Evolutionary conservation across 2,329 filamentous ascomycete species (phyloP).

Genomic region (Diaporthe sp.): DNA sequence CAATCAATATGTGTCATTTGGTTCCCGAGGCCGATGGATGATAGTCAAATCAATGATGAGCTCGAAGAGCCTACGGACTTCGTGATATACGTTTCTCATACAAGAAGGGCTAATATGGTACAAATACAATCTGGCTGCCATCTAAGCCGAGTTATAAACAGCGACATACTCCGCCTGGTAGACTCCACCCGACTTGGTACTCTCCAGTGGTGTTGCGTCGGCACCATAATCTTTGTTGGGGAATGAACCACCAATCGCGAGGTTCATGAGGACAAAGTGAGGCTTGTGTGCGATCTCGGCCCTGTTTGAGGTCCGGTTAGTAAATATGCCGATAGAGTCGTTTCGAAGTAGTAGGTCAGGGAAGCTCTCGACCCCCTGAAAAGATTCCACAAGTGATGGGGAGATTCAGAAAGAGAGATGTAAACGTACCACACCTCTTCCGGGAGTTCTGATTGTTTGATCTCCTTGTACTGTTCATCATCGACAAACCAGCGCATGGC

Average conservation of each 20-base stretch:
- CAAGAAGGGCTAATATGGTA: not conserved
- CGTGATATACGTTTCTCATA: not conserved
- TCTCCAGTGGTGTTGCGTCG: constrained; percentile 15
- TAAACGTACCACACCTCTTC: constrained; percentile 6
- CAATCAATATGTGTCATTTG: not conserved
- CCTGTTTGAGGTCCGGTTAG: not conserved
- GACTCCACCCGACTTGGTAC: not conserved
- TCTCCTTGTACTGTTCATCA: constrained; percentile 12
- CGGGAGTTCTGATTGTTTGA: constrained; percentile 14
- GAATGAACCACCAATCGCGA: not conserved
- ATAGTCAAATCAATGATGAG: not conserved
- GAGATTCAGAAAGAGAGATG: too few species aligned
- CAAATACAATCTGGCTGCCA: not conserved
- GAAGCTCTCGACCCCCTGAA: not conserved
- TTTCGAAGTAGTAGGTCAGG: not conserved
- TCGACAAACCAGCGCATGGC: constrained; percentile 23
- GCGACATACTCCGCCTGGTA: constrained; percentile 24
- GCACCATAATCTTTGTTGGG: constrained; percentile 15
- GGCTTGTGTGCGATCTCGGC: constrained; percentile 10
- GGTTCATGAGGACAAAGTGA: constrained; percentile 14
- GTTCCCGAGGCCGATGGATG: too few species aligned
- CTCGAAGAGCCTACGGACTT: not conserved
- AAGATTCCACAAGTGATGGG: not conserved
- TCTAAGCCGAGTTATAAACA: constrained; percentile 3
- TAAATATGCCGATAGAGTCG: not conserved